A percentile compares a stretch with the other conserved stretches of the same genome.
Evolutionary conservation across 1,284 basidiomycete genomes (phyloP).

Genomic region (Ustilago lituana): DNA sequence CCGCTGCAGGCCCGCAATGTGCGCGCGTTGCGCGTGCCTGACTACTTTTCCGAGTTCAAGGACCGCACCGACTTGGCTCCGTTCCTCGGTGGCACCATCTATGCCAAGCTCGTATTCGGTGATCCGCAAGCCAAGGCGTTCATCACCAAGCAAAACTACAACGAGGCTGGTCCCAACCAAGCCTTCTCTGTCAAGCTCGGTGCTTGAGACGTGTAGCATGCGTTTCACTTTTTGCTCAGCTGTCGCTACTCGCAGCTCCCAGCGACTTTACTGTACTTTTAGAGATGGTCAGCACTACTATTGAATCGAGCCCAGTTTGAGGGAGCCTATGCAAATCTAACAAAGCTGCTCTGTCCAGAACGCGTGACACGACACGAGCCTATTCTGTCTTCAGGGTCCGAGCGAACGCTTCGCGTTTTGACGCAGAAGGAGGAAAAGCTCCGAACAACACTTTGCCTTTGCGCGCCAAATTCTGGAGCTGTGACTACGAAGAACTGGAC

Average conservation of each 20-base stretch:
- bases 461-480: too few relatives aligned
- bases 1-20: constrained; percentile 58
- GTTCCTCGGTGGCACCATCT: constrained; percentile 65
- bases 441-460: constrained; percentile 41
- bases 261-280: constrained; percentile 26
- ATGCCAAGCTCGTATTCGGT: constrained; percentile 63
- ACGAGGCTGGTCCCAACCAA: constrained; percentile 60
- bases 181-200: constrained; percentile 39
- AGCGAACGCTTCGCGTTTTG: too few relatives aligned
- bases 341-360: constrained; percentile 8
- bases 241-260: too few relatives aligned
- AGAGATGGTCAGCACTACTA: constrained; percentile 15
- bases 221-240: neutral
- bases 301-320: too few relatives aligned
- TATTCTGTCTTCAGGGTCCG: constrained; percentile 21
- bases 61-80: constrained; percentile 62
- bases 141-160: constrained; percentile 64
- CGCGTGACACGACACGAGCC: constrained; percentile 42
- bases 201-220: constrained; percentile 5
- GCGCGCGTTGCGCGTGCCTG: constrained; percentile 60
- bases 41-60: constrained; percentile 66
- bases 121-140: constrained; percentile 58
- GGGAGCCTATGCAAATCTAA: constrained; percentile 3
- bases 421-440: too few relatives aligned
- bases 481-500: too few relatives aligned